Evolutionary conservation across 1,139 yeast species (phyloP), one percentile per base, ranked within the genome.

Genomic region (Zygosaccharomyces pseudobailii): DNA sequence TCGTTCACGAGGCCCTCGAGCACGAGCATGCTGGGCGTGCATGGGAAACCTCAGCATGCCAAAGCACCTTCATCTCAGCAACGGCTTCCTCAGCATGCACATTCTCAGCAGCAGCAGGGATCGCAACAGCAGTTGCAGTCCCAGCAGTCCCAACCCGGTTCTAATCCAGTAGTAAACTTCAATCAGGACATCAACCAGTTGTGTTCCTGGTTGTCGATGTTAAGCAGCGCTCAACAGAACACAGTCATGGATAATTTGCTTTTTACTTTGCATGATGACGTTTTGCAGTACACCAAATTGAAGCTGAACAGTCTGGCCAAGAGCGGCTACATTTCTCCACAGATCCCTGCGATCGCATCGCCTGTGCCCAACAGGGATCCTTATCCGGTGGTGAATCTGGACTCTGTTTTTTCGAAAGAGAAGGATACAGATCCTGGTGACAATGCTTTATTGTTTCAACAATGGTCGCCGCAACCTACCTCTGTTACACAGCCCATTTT

Each of bases 181-280:
- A 71, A 74, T 13, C 69, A 67, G 43, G 78, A 74, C 54, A 63
- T 84, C 59, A 70, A 76, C 47, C 73, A 75, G 47, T 75, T 80
- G 55, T 74, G 79, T 54, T 71, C 71, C 55, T 84, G 89, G 89
- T 71, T 83, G 56, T 76, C 75, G 53, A 72, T 71, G 55, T 71
- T 84, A 62, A 74, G 70, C 47, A 72, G 78, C 8, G 77, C 75
- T 46, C 87, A 84, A 56, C 81, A 74, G 55, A 70, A 76, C 49
- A 70, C 80, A 25, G 77, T 81, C 63, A 72, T 82, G 61, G 87
- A 83, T 55, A 74, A 80, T 55, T 58, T 78, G 68, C 61, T 82
- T 68, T 69, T 75, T 51, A 65, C 74, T 56, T 60, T 79, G 66
- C 63, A 78, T 70, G 61, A 71, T 62, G 71, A 82, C 61, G 72